Evolutionary conservation across 495 filamentous ascomycete species (phyloP).

Genomic region (Xylaria scruposa): DNA sequence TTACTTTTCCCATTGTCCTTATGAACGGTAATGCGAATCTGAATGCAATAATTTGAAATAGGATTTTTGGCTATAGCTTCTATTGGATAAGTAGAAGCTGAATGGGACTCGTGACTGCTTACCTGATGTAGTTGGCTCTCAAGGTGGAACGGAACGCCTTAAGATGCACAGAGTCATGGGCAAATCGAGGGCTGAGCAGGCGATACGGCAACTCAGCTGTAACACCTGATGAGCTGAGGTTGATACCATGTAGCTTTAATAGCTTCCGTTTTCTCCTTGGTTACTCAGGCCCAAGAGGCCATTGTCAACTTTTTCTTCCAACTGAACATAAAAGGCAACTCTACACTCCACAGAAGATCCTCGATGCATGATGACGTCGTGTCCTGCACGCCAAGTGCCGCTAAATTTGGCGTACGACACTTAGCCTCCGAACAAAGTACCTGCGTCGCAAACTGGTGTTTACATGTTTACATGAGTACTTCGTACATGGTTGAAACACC

Average conservation of each 20-base stretch:
- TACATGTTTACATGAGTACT: background rate
- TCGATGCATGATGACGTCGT: conserved; percentile 9
- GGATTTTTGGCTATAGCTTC: background rate
- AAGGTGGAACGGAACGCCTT: background rate
- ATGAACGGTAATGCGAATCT: background rate
- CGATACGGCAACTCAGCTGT: background rate
- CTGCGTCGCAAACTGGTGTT: background rate
- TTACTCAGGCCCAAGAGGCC: background rate
- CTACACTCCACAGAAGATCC: background rate
- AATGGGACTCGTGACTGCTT: background rate
- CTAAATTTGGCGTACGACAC: background rate
- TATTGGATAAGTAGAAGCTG: background rate
- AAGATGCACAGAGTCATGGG: background rate
- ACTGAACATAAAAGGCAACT: background rate
- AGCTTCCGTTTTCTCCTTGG: background rate
- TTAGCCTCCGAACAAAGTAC: background rate
- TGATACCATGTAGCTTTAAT: background rate
- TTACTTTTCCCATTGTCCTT: background rate
- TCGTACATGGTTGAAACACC: background rate
- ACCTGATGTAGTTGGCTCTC: background rate
- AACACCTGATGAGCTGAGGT: background rate
- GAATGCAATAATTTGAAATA: background rate
- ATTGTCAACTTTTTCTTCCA: background rate
- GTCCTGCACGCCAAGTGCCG: background rate
- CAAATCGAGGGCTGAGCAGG: no score